A percentile compares a stretch with the other conserved stretches of the same genome.
Evolutionary conservation across 371 early-diverging fungal species (phyloP).

Genomic region (Synchytrium microbalum): DNA sequence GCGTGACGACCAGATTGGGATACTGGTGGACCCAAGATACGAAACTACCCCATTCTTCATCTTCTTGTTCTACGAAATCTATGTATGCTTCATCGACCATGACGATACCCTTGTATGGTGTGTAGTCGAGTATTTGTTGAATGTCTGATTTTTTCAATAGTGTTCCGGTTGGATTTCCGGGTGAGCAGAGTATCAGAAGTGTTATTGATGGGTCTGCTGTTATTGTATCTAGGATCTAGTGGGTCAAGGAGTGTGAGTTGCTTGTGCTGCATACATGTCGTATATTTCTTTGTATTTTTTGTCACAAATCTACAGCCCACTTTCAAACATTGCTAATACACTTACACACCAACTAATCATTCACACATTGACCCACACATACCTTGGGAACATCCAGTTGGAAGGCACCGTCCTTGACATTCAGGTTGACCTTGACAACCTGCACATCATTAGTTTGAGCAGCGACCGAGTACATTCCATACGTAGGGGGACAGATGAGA

Average conservation of each 20-base stretch:
- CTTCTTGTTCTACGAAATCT: constrained; percentile 71
- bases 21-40: constrained; percentile 71
- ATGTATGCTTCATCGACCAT: constrained; percentile 97
- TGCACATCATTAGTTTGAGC: constrained; percentile 90
- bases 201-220: constrained; percentile 69
- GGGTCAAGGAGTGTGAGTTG: neutral
- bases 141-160: constrained; percentile 63
- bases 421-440: constrained; percentile 72
- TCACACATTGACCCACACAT: constrained; percentile 10
- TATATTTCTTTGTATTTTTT: too few species aligned
- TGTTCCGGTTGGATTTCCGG: constrained; percentile 97
- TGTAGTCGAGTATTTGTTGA: constrained; percentile 57
- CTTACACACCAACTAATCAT: constrained; percentile 11
- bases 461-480: constrained; percentile 95
- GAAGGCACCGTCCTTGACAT: constrained; percentile 63
- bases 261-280: neutral
- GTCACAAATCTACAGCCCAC: too few species aligned
- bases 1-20: constrained; percentile 90
- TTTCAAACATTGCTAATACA: neutral
- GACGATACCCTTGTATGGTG: constrained; percentile 68
- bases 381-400: constrained; percentile 74
- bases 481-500: constrained; percentile 92
- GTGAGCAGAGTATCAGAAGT: constrained; percentile 88
- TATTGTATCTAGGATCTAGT: constrained; percentile 52
- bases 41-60: constrained; percentile 46